phyloP scores from a whole-genome alignment of 805 yeast species.

The Ogataea wickerhamii region DNA sequence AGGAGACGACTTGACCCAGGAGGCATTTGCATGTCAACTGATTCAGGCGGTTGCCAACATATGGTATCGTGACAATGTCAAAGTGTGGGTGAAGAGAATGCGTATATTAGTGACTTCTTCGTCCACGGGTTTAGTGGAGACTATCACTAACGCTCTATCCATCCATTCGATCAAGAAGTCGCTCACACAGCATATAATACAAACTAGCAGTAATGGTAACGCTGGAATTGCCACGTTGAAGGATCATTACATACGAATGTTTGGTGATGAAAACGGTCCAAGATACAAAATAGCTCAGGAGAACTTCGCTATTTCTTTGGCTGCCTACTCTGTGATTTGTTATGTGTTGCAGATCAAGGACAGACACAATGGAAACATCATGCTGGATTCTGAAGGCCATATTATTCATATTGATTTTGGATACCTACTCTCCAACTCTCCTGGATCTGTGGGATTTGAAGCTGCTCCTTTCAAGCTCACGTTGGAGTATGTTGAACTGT shows the following conservation, averaged over 20 bases:
- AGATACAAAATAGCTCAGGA: conserved; percentile 74
- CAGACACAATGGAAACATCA: conserved; percentile 95
- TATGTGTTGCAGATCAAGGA: conserved; percentile 91
- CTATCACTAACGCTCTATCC: conserved; percentile 91
- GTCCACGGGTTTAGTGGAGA: conserved; percentile 88
- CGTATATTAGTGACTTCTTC: conserved; percentile 88
- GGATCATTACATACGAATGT: conserved; percentile 76
- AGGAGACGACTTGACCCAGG: conserved; percentile 94
- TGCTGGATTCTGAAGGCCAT: conserved; percentile 95
- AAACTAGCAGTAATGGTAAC: conserved; percentile 63
- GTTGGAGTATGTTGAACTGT: conserved; percentile 77
- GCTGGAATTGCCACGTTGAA: conserved; percentile 67
- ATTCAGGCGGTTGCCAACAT: conserved; percentile 82
- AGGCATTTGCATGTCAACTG: conserved; percentile 95
- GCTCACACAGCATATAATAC: conserved; percentile 68
- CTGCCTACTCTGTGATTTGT: conserved; percentile 88
- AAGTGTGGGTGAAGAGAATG: conserved; percentile 92
- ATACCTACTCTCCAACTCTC: conserved; percentile 85
- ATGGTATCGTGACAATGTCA: conserved; percentile 69
- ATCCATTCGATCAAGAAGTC: conserved; percentile 94
- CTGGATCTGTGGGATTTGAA: conserved; percentile 96
- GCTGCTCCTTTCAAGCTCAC: conserved; percentile 97
- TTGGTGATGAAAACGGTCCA: conserved; percentile 57
- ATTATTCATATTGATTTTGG: conserved; percentile 96
- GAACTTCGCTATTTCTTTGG: conserved; percentile 80